phyloP scores from a whole-genome alignment of 163 green algal genomes.

The Chlamydomonas reinhardtii region DNA sequence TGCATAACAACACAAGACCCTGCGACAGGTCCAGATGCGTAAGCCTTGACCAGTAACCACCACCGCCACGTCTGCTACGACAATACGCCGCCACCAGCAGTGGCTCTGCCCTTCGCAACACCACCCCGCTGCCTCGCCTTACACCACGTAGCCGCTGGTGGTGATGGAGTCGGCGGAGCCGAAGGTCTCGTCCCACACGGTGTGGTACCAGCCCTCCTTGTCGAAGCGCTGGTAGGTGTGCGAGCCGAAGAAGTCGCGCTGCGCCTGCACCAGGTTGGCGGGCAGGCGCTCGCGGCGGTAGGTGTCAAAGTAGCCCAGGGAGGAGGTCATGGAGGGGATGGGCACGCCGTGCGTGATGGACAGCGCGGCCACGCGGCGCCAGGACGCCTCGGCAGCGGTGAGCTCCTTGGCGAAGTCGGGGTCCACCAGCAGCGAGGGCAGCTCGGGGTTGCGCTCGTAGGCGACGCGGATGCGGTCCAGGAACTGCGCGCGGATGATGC shows the following conservation, averaged over 20 bases:
- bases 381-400: slow-evolving; percentile 80
- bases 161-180: slow-evolving; percentile 93
- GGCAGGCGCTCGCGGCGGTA: slow-evolving; percentile 87
- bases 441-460: slow-evolving; percentile 81
- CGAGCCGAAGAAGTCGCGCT: slow-evolving; percentile 98
- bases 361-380: slow-evolving; percentile 91
- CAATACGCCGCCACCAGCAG: no score
- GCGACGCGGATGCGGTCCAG: slow-evolving; percentile 94
- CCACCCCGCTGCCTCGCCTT: not conserved
- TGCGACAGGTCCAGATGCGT: no score
- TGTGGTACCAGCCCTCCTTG: slow-evolving; percentile 95
- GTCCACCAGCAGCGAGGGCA: slow-evolving; percentile 94
- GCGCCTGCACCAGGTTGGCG: slow-evolving; percentile 93
- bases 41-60: no score
- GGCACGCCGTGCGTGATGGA: slow-evolving; percentile 89
- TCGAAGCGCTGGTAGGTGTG: slow-evolving; percentile 99
- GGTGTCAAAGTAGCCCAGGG: slow-evolving; percentile 97
- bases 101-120: no score
- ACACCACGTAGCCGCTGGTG: slow-evolving; percentile 85
- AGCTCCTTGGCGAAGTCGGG: slow-evolving; percentile 90
- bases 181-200: slow-evolving; percentile 86
- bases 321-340: slow-evolving; percentile 84
- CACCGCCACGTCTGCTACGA: no score
- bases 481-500: slow-evolving; percentile 98
- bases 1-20: no score